A percentile compares a stretch with the other conserved stretches of the same genome.
Evolutionary conservation across 176 grass and related monocot species (phyloP).

Genomic region (Metroxylon sagu): DNA sequence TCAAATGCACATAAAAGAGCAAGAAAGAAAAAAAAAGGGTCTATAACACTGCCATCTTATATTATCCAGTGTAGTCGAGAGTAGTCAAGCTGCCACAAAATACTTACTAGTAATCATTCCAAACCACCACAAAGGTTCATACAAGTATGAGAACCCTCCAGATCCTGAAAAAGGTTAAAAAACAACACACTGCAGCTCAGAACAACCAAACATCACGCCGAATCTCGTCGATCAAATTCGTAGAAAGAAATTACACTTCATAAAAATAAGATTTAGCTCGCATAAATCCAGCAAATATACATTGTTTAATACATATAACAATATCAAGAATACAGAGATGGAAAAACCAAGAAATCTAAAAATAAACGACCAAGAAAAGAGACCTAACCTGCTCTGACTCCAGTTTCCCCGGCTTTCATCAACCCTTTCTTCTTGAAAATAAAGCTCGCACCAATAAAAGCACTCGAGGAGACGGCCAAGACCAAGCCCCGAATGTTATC

Average conservation of each 20-base stretch:
- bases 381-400: constrained; percentile 18
- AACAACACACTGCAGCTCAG: background rate
- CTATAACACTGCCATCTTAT: no score
- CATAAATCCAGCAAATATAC: background rate
- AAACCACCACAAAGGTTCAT: constrained; percentile 24
- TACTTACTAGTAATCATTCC: constrained; percentile 32
- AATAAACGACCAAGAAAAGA: background rate
- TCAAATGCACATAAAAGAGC: no score
- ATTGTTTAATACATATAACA: background rate
- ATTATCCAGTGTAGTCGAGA: no score
- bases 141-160: constrained; percentile 22
- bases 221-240: no score
- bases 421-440: constrained; percentile 19
- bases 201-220: no score
- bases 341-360: background rate
- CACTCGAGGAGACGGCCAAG: constrained; percentile 16
- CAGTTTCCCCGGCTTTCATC: constrained; percentile 9
- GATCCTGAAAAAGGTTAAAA: constrained; percentile 8
- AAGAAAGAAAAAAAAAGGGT: no score
- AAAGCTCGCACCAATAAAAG: constrained; percentile 24
- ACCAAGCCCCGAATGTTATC: constrained; percentile 19
- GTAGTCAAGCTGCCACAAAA: background rate
- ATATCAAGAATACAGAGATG: background rate
- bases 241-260: background rate
- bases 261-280: background rate